A percentile compares a stretch with the other conserved stretches of the same genome.
These are phyloP conservation scores for Schizosaccharomyces osmophilus DNA, from an alignment of 805 yeast genomes.

Conservation along the genomic window DNA sequence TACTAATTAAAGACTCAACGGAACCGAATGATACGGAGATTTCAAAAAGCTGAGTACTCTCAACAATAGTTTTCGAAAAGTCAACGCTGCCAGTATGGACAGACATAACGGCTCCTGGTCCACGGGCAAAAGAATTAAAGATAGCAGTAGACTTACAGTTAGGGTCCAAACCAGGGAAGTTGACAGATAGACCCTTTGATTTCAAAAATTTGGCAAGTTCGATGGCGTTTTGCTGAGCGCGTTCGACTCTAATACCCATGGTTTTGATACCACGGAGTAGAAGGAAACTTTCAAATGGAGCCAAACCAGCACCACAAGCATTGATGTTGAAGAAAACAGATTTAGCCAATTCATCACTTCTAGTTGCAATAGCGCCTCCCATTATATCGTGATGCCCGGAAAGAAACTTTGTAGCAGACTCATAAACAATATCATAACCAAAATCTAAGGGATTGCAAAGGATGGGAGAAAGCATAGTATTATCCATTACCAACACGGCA, in stretches of 20 bases:
- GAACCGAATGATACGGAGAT: conserved; percentile 88
- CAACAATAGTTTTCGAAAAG: conserved; percentile 47
- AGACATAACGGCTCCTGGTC: conserved; percentile 73
- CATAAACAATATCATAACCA: conserved; percentile 80
- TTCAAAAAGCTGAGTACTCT: conserved; percentile 50
- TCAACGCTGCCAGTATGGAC: conserved; percentile 64
- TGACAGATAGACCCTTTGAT: conserved; percentile 42
- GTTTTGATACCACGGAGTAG: conserved; percentile 74
- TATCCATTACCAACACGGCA: conserved; percentile 61
- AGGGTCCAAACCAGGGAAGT: conserved; percentile 42
- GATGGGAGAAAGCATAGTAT: conserved; percentile 91
- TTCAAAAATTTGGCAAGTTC: conserved; percentile 53
- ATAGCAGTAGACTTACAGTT: conserved; percentile 49
- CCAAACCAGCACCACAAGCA: conserved; percentile 72
- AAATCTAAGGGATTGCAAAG: conserved; percentile 62
- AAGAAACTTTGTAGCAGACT: conserved; percentile 75
- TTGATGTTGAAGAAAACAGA: conserved; percentile 54
- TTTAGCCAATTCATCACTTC: conserved; percentile 38
- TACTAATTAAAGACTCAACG: conserved; percentile 71
- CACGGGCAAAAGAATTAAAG: conserved; percentile 46
- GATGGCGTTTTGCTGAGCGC: conserved; percentile 63
- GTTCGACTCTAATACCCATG: conserved; percentile 59
- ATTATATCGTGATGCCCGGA: conserved; percentile 90
- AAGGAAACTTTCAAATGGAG: conserved; percentile 86
- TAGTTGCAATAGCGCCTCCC: conserved; percentile 78